Base-by-base conservation (phyloP, 2,329 filamentous ascomycete species). In the Chaetomiaceae sp. region DNA sequence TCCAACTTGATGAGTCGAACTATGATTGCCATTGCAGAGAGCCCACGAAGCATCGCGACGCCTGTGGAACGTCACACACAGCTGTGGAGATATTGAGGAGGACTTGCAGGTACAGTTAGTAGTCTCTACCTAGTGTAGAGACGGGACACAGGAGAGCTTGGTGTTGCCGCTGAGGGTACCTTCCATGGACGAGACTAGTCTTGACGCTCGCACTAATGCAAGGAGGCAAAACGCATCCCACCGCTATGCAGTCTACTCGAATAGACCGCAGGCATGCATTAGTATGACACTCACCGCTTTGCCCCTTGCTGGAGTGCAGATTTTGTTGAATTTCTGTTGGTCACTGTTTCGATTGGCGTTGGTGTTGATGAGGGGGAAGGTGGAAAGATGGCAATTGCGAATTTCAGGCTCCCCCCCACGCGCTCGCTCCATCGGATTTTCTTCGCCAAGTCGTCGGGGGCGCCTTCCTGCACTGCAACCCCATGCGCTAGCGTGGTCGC, bases 361-460 rank as follows among this genome's bases (percentile, higher is more conserved):
- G 24, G 4, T 17, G 36, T 18, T 37, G 32, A 34, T n/a, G n/a
- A 17, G 26, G 38, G 14, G 41, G 14, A 6, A 36, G 10, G 6
- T 24, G 6, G 22, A n/a, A n/a, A 20, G 29, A 44, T 45, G 42
- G 47, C 38, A 42, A 50, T 48, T 48, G 42, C 30, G 15, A 45
- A 41, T 38, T 43, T 41, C 20, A 38, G 24, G 42, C 36, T n/a
- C n/a, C n/a, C 52, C 52, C 52, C 47, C 52, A 47, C 47, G 42
- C 39, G 18, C 42, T 24, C 27, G 18, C 30, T 29, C 24, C 39
- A 46, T 43, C 42, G 37, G 20, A 45, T 42, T 45, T 39, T 24
- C 22, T 38, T 38, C n/a, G 38, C 42, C 42, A 42, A 42, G 42
- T 29, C 29, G 22, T 24, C 33, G 3, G 37, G 19, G 37, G 42